Conservation (phyloP, 2,329 filamentous ascomycete species). For the Dactylella cylindrospora region DNA sequence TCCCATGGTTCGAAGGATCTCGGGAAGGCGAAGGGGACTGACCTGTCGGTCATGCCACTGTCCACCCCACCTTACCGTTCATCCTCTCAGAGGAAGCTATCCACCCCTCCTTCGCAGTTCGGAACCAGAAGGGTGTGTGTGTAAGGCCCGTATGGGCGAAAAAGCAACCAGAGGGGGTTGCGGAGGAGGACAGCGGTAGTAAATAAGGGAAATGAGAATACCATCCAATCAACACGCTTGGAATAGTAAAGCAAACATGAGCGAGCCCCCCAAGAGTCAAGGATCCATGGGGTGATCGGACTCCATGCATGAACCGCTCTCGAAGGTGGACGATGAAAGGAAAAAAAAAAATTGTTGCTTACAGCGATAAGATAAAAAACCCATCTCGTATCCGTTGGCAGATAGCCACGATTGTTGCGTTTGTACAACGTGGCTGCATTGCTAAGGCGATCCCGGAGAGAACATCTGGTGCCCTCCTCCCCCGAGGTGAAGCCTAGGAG, state of each 20-base stretch:
- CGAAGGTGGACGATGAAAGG: background rate
- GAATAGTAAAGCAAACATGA: slow-evolving; percentile 31
- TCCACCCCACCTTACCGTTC: too few relatives aligned
- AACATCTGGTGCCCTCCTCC: too few relatives aligned
- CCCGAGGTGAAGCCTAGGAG: background rate
- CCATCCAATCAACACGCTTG: slow-evolving; percentile 41
- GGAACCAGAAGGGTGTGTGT: too few relatives aligned
- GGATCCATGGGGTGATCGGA: background rate
- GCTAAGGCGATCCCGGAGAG: background rate
- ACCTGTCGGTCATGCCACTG: background rate
- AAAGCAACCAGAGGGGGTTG: slow-evolving; percentile 36
- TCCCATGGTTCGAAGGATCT: background rate
- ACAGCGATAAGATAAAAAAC: too few relatives aligned
- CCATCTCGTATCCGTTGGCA: background rate
- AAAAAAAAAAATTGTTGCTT: too few relatives aligned
- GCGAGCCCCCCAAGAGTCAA: too few relatives aligned
- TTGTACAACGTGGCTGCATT: background rate
- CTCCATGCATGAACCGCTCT: background rate
- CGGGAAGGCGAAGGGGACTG: background rate
- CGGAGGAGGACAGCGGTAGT: too few relatives aligned
- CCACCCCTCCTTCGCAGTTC: slow-evolving; percentile 24
- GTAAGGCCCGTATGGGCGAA: slow-evolving; percentile 9
- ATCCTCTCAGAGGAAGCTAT: too few relatives aligned
- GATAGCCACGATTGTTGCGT: background rate
- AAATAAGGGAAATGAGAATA: too few relatives aligned